Conservation (phyloP, 2,329 filamentous ascomycete genomes). For the Aspergillus fumigatiaffinis region DNA sequence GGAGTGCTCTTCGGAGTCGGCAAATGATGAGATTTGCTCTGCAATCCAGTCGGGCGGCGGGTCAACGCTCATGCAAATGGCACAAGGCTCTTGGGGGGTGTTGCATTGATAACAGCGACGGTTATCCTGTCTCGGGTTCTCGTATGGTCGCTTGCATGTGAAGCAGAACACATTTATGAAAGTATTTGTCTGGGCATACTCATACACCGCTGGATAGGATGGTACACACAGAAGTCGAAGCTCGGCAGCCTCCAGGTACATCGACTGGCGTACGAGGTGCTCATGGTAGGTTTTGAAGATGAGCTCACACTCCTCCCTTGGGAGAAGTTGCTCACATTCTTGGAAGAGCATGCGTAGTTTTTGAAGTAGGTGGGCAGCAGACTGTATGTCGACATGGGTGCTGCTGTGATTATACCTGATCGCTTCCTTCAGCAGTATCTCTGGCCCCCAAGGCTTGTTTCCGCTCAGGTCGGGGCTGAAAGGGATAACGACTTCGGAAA, state of each 20-base stretch:
- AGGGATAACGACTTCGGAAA: constrained; percentile 27
- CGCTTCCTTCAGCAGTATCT: constrained; percentile 36
- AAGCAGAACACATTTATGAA: constrained; percentile 54
- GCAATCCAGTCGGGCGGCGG: constrained; percentile 39
- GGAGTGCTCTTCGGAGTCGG: constrained; percentile 10
- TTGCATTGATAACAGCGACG: constrained; percentile 50
- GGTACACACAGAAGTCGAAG: constrained; percentile 55
- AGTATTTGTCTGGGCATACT: constrained; percentile 53
- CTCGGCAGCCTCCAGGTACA: constrained; percentile 48
- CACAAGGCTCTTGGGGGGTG: constrained; percentile 37
- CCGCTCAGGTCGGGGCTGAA: constrained; percentile 26
- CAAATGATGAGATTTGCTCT: constrained; percentile 17
- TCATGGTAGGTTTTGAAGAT: constrained; percentile 57
- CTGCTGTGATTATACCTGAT: constrained; percentile 39
- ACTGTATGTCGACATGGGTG: constrained; percentile 36
- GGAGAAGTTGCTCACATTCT: constrained; percentile 36
- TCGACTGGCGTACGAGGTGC: constrained; percentile 46
- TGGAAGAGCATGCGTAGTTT: constrained; percentile 38
- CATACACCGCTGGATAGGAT: constrained; percentile 54
- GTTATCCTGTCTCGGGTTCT: constrained; percentile 47
- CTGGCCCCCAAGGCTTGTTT: constrained; percentile 38
- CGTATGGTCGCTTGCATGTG: constrained; percentile 54
- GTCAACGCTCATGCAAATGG: constrained; percentile 40
- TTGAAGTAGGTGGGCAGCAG: constrained; percentile 40
- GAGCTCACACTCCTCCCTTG: constrained; percentile 49